Evolutionary conservation across 768 basidiomycete species (phyloP), one percentile per base, ranked within the genome.

Genomic region (Calocybe indica): DNA sequence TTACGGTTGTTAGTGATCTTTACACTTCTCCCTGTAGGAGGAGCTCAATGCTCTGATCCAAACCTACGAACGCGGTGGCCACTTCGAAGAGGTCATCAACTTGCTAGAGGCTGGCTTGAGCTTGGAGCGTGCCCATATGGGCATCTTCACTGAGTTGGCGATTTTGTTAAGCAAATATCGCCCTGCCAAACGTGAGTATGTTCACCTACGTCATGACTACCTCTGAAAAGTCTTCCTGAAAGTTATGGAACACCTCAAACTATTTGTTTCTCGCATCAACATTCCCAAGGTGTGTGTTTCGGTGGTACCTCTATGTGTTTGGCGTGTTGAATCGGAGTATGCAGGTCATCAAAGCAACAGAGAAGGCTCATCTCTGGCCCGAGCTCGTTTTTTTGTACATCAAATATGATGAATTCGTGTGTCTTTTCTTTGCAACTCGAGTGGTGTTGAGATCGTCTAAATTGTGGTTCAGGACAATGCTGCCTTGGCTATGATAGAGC

Each of bases 161-260:
- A 87, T 90, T 49, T 68, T 97, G 38, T 85, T 96, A 61, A 92
- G 92, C 79, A 97, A 96, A 70, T 97, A 96, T 68, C 80, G 82
- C 63, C 94, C 94, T 1, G 86, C 86, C 54, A 95, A 93, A 67
- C 73, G 92, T 93, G 60, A 66, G 88, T 73, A 1, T 49, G 29
- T 28, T 32, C 10, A 42, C 28, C 14, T 37, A 30, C 5, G 37
- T 10, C 9, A 45, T 6, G 47, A 44, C 51, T 51, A 34, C 41
- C 49, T 48, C 28, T 50, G 51, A 37, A 42, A 2, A 43, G 12
- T 2, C 40, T n/a, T 41, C 12, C 1, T 41, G 8, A 28, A 43
- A 96, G 92, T 97, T 51, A 96, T 99, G 94, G 96, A 99, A 59
- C 96, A 98, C 68, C 77, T 99, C 54, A 98, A 95, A 64, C 78